These are phyloP conservation scores for Poa pratensis DNA, from an alignment of 176 grass and related monocot species.

Conservation along the genomic window DNA sequence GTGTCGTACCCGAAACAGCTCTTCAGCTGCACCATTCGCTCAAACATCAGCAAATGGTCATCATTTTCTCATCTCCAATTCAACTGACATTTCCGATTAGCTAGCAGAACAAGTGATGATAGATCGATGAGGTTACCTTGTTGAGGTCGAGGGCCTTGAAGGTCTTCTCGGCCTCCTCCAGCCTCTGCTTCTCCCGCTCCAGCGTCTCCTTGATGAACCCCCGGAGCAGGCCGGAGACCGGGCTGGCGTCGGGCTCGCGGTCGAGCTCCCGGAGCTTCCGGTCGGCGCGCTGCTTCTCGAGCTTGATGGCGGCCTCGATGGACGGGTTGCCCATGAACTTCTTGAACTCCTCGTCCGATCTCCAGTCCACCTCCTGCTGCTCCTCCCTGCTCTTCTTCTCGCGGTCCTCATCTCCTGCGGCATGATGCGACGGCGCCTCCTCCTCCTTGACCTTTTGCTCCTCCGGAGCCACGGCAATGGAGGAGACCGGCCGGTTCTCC, in stretches of 20 bases:
- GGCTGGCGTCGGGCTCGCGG: slow-evolving; percentile 79
- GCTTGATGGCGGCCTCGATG: slow-evolving; percentile 89
- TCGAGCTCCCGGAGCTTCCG: slow-evolving; percentile 83
- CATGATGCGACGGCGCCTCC: slow-evolving; percentile 11
- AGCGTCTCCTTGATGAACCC: slow-evolving; percentile 64
- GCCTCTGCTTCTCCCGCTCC: slow-evolving; percentile 71
- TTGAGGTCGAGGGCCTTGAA: slow-evolving; percentile 95
- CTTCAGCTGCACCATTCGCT: slow-evolving; percentile 59
- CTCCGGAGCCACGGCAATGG: slow-evolving; percentile 45
- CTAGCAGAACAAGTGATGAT: background rate
- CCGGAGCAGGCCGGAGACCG: slow-evolving; percentile 57
- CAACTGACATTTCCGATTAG: background rate
- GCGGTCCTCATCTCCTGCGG: background rate
- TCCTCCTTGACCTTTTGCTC: slow-evolving; percentile 26
- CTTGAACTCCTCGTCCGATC: slow-evolving; percentile 96
- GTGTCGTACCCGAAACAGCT: slow-evolving; percentile 93
- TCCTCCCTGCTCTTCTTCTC: slow-evolving; percentile 47
- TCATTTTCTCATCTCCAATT: background rate
- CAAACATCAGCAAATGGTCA: background rate
- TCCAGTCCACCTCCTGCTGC: slow-evolving; percentile 98
- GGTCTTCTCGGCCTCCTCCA: slow-evolving; percentile 80
- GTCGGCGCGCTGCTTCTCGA: slow-evolving; percentile 94
- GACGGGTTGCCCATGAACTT: slow-evolving; percentile 99
- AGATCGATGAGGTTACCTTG: no score
- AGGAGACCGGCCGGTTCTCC: background rate